Percentiles rank a stretch among this genome's conserved stretches.
These are phyloP conservation scores for Geotrichum cucujoidarum DNA, from an alignment of 1,139 yeast genomes.

Conservation along the genomic window DNA sequence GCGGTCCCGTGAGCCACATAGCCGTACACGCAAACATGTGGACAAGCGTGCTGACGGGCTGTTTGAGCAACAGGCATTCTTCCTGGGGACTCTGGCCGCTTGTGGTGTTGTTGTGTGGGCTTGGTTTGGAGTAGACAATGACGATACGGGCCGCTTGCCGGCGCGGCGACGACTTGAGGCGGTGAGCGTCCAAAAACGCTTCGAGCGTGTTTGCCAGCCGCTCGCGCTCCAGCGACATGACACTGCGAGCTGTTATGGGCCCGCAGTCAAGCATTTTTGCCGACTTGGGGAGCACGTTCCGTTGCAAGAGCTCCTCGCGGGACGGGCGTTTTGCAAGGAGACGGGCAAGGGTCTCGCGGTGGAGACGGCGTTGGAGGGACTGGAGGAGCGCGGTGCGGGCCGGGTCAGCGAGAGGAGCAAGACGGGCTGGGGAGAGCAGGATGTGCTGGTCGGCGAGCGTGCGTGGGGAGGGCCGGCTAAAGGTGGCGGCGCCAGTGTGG, in stretches of 20 bases:
- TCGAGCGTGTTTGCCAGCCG: conserved; percentile 22
- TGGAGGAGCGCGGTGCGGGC: conserved; percentile 25
- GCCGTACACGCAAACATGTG: conserved; percentile 28
- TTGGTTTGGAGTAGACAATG: background rate
- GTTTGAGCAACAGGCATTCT: background rate
- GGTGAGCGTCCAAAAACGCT: conserved; percentile 8
- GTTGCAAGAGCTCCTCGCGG: conserved; percentile 24
- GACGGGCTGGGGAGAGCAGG: conserved; percentile 26
- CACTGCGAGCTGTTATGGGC: conserved; percentile 4
- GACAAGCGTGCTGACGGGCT: conserved; percentile 27
- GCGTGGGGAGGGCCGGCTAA: conserved; percentile 26
- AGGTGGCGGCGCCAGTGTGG: conserved; percentile 14
- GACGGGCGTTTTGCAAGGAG: conserved; percentile 28
- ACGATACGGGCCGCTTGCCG: conserved; percentile 3
- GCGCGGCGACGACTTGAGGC: conserved; percentile 10
- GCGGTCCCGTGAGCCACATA: conserved; percentile 12
- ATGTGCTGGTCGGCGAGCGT: conserved; percentile 29
- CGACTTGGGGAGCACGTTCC: conserved; percentile 23
- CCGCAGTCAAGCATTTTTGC: background rate
- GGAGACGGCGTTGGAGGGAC: conserved; percentile 27
- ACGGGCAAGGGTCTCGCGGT: conserved; percentile 26
- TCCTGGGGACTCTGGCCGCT: background rate
- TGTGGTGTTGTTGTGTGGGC: background rate
- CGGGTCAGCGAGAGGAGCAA: conserved; percentile 29
- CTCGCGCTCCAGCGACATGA: conserved; percentile 26